phyloP scores from a whole-genome alignment of 108 stramenopile genomes.

The Skeletonema grethae region DNA sequence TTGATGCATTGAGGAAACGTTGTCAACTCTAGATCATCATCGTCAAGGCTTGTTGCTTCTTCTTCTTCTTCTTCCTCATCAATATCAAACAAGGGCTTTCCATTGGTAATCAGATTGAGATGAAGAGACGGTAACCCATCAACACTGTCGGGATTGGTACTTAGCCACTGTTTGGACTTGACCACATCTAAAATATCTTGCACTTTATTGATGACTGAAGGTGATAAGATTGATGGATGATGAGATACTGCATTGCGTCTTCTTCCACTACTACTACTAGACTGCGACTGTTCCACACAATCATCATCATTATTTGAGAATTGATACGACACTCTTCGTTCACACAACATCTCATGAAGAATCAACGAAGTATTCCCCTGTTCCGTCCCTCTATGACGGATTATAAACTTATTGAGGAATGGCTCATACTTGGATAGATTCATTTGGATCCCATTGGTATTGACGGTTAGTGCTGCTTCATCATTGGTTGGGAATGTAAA shows the following conservation, averaged over 20 bases:
- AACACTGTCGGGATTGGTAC: constrained; percentile 75
- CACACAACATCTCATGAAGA: constrained; percentile 15
- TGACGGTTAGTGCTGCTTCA: not conserved
- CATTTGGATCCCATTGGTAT: constrained; percentile 4
- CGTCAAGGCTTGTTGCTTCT: no score
- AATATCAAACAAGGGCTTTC: constrained; percentile 46
- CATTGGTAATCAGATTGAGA: constrained; percentile 66
- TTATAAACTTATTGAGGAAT: constrained; percentile 17
- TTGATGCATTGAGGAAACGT: constrained; percentile 48
- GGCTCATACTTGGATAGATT: constrained; percentile 21
- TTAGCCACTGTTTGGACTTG: constrained; percentile 48
- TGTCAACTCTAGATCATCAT: not conserved
- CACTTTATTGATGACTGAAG: constrained; percentile 16
- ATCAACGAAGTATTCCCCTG: constrained; percentile 18
- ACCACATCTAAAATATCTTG: constrained; percentile 14
- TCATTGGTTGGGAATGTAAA: not conserved
- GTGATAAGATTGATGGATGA: constrained; percentile 6
- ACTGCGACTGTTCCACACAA: not conserved
- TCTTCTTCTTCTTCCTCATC: not conserved
- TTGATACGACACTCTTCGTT: constrained; percentile 25
- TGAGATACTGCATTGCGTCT: constrained; percentile 17
- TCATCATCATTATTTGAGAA: constrained; percentile 1
- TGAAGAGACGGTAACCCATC: constrained; percentile 78
- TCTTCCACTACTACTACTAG: not conserved
- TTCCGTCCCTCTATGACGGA: constrained; percentile 26